Evolutionary conservation across 1,139 yeast genomes (phyloP).

Genomic region (Yamadazyma sp.): DNA sequence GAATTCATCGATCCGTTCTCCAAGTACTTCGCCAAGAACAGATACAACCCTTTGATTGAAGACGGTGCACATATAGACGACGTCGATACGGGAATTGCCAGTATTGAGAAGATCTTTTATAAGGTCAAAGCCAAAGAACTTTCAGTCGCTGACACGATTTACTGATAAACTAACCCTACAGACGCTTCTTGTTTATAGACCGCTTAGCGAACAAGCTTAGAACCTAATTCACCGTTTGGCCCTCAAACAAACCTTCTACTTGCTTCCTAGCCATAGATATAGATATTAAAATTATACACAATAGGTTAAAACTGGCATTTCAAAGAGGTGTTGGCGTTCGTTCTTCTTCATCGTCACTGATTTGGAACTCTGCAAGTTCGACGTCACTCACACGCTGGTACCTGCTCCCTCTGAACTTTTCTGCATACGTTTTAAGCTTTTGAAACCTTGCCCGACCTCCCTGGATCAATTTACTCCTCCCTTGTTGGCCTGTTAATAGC

Average conservation of each 20-base stretch:
- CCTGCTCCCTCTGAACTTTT: slow-evolving; percentile 1
- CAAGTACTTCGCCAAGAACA: slow-evolving; percentile 22
- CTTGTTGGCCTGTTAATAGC: slow-evolving; percentile 47
- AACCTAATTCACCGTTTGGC: no score
- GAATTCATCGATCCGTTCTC: slow-evolving; percentile 24
- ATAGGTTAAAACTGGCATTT: no score
- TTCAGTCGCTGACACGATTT: slow-evolving; percentile 12
- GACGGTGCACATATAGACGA: slow-evolving; percentile 26
- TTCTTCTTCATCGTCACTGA: slow-evolving; percentile 7
- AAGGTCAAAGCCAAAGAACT: slow-evolving; percentile 18
- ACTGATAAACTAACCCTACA: no score
- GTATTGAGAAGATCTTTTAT: slow-evolving; percentile 27
- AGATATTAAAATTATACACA: no score
- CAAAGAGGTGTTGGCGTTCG: background rate
- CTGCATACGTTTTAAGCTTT: background rate
- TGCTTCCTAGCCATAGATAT: no score
- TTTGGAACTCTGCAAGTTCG: slow-evolving; percentile 8
- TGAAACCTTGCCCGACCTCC: slow-evolving; percentile 10
- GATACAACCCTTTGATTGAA: slow-evolving; percentile 25
- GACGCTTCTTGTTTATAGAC: no score
- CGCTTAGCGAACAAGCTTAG: no score
- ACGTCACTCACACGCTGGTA: slow-evolving; percentile 8
- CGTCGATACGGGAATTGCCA: slow-evolving; percentile 22
- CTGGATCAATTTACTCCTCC: slow-evolving; percentile 19
- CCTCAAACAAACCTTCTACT: no score